Evolutionary conservation across 805 yeast genomes (phyloP).

Genomic region (Candida andamanensis): DNA sequence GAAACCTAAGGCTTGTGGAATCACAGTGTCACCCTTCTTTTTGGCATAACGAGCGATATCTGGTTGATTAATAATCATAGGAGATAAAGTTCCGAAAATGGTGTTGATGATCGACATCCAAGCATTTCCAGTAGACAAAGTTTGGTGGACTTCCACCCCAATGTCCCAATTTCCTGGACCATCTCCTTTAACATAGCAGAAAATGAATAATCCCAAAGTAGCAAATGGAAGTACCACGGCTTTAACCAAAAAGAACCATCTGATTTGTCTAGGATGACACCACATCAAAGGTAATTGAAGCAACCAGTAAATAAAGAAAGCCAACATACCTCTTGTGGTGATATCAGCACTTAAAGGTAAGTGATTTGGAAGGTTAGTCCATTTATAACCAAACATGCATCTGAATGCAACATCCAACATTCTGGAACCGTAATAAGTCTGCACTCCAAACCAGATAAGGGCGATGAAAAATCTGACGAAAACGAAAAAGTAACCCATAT

Average conservation of each 20-base stretch:
- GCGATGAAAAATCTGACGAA: conserved; percentile 11
- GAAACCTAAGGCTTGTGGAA: conserved; percentile 12
- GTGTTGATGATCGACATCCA: conserved; percentile 12
- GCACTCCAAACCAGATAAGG: conserved; percentile 11
- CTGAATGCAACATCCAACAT: conserved; percentile 6
- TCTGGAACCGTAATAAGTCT: conserved; percentile 8
- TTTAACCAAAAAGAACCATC: conserved; percentile 10
- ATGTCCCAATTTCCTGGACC: conserved; percentile 12
- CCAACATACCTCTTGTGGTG: conserved; percentile 7
- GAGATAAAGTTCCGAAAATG: conserved; percentile 11
- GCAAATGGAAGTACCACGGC: conserved; percentile 10
- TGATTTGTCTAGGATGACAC: conserved; percentile 11
- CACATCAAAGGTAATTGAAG: conserved; percentile 12
- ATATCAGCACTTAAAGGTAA: conserved; percentile 10
- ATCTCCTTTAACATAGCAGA: conserved; percentile 9
- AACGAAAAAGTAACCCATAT: conserved; percentile 9
- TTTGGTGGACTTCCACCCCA: conserved; percentile 3
- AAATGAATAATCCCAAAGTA: conserved; percentile 9
- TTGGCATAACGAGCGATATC: conserved; percentile 13
- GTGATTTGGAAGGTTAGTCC: conserved; percentile 9
- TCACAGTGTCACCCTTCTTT: conserved; percentile 9
- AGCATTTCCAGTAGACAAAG: conserved; percentile 6
- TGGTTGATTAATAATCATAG: conserved; percentile 14
- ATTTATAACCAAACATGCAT: conserved; percentile 11
- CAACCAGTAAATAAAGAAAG: conserved; percentile 9